Percentiles rank a stretch among this genome's conserved stretches.
Conservation (phyloP, 139 green algal genomes). For the Closterium sp. region DNA sequence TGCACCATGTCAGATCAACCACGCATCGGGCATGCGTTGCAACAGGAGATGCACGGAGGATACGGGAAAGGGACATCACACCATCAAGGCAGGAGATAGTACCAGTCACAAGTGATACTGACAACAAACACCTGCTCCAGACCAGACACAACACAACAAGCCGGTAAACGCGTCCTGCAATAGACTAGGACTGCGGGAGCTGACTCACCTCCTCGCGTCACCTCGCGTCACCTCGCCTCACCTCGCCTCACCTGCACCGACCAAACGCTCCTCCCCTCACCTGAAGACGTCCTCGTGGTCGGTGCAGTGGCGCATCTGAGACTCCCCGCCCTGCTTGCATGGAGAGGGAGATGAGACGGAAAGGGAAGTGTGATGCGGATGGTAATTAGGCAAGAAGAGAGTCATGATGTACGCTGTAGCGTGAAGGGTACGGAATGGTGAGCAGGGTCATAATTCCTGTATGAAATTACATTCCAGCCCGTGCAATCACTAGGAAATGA, state of each 20-base stretch:
- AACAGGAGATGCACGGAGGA: not conserved
- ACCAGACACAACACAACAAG: too few relatives aligned
- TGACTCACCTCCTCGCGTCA: too few relatives aligned
- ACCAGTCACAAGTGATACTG: too few relatives aligned
- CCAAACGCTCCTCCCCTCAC: not conserved
- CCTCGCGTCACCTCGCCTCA: too few relatives aligned
- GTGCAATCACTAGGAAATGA: not conserved
- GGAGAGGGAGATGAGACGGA: not conserved
- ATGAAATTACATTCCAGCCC: not conserved
- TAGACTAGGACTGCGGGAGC: too few relatives aligned
- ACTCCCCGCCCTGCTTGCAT: not conserved
- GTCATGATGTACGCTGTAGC: not conserved
- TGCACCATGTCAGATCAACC: not conserved
- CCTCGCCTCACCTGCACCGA: too few relatives aligned
- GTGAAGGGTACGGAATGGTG: not conserved
- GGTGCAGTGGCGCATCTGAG: not conserved
- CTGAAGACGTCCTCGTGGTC: not conserved
- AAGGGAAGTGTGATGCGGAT: not conserved
- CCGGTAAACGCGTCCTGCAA: too few relatives aligned
- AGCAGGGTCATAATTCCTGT: not conserved
- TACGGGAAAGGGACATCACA: too few relatives aligned
- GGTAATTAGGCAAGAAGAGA: not conserved
- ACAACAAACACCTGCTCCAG: too few relatives aligned
- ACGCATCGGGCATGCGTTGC: not conserved
- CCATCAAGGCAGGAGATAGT: too few relatives aligned